phyloP scores from a whole-genome alignment of 371 early-diverging fungal genomes.

The Haplosporangium sp. region DNA sequence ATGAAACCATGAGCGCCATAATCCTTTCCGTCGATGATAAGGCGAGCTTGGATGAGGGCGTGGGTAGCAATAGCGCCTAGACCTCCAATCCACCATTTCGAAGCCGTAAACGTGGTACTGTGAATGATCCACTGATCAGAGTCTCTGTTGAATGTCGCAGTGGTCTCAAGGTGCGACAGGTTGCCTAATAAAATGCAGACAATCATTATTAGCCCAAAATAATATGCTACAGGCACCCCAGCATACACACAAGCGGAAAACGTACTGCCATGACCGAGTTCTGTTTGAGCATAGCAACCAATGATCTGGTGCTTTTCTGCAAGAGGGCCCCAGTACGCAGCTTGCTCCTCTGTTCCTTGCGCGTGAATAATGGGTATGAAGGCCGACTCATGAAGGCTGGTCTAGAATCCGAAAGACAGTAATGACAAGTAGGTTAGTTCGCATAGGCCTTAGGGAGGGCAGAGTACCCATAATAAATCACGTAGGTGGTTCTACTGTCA shows the following conservation, averaged over 20 bases:
- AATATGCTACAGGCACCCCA: too few species aligned
- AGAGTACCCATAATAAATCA: too few species aligned
- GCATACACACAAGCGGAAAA: neutral
- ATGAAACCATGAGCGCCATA: slow-evolving; percentile 88
- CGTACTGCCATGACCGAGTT: slow-evolving; percentile 67
- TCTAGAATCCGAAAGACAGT: slow-evolving; percentile 32
- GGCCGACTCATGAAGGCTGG: slow-evolving; percentile 65
- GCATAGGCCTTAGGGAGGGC: neutral
- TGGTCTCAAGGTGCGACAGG: slow-evolving; percentile 85
- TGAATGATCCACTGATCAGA: slow-evolving; percentile 88
- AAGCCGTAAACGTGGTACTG: slow-evolving; percentile 45
- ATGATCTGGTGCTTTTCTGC: slow-evolving; percentile 80
- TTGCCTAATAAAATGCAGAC: slow-evolving; percentile 71
- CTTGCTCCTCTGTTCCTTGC: slow-evolving; percentile 80
- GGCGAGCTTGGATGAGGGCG: slow-evolving; percentile 86
- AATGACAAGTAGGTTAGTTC: neutral
- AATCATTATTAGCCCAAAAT: too few species aligned
- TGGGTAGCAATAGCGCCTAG: slow-evolving; percentile 75
- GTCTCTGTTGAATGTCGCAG: slow-evolving; percentile 80
- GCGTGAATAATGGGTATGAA: slow-evolving; percentile 81
- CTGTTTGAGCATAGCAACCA: slow-evolving; percentile 91
- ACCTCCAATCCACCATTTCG: slow-evolving; percentile 91
- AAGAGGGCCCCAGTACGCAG: slow-evolving; percentile 72
- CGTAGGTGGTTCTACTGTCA: neutral
- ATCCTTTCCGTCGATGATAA: slow-evolving; percentile 77